Conservation (phyloP, 1,139 yeast genomes). For the Wickerhamomyces sp. region DNA sequence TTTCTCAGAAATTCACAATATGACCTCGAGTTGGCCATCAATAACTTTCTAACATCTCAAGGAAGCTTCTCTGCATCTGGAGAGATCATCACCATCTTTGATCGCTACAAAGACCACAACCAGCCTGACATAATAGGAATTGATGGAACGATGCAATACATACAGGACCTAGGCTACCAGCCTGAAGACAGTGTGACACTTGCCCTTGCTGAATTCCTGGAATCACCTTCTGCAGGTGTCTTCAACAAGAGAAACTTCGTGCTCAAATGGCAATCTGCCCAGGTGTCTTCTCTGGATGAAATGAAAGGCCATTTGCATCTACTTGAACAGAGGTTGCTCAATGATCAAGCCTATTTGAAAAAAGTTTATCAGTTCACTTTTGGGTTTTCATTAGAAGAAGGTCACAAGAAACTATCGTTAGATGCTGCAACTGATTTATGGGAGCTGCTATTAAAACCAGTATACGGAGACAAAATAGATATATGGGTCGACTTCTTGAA, state of each 20-base stretch:
- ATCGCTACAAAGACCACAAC: conserved; percentile 19
- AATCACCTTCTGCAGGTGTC: conserved; percentile 62
- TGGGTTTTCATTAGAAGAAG: conserved; percentile 57
- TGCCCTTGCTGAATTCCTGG: conserved; percentile 63
- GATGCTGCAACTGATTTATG: conserved; percentile 77
- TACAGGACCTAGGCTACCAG: conserved; percentile 61
- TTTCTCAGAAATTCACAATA: conserved; percentile 18
- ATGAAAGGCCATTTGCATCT: conserved; percentile 46
- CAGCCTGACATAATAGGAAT: conserved; percentile 43
- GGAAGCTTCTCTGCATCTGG: conserved; percentile 1
- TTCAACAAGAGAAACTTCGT: conserved; percentile 49
- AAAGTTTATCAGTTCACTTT: conserved; percentile 69
- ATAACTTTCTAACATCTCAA: conserved; percentile 20
- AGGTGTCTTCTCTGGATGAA: conserved; percentile 35
- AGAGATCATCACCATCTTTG: conserved; percentile 9
- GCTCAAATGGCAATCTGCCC: conserved; percentile 46
- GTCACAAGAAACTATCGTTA: conserved; percentile 51
- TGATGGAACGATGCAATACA: conserved; percentile 70
- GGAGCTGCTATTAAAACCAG: conserved; percentile 52
- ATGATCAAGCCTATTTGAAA: conserved; percentile 41
- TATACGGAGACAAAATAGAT: conserved; percentile 31
- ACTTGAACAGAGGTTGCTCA: conserved; percentile 33
- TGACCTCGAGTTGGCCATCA: conserved; percentile 24
- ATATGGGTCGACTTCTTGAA: conserved; percentile 50
- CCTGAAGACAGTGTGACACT: conserved; percentile 74